Evolutionary conservation across 805 yeast genomes (phyloP).

Genomic region (Barnettozyma wickerhamii): DNA sequence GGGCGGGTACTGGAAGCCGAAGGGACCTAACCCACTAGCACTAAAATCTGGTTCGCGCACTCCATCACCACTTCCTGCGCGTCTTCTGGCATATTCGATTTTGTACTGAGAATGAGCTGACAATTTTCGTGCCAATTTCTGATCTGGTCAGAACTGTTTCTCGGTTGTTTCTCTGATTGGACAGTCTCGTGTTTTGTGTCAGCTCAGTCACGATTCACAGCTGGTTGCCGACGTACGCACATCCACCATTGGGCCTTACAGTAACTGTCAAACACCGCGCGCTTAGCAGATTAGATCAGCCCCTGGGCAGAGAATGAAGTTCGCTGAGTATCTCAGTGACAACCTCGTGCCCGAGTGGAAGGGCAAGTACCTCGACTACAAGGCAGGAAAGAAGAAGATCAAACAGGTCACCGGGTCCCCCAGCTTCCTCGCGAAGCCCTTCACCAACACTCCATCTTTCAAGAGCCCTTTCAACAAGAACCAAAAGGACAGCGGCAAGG

Average conservation of each 20-base stretch:
- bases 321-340: slow-evolving; percentile 15
- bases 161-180: neutral
- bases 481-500: neutral
- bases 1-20: too few relatives aligned
- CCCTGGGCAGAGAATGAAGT: slow-evolving; percentile 9
- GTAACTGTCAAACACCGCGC: too few relatives aligned
- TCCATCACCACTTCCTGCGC: slow-evolving; percentile 1
- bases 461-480: slow-evolving; percentile 1
- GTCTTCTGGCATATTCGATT: neutral
- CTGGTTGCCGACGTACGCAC: neutral
- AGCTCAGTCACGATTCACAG: neutral
- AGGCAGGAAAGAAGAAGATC: slow-evolving; percentile 32
- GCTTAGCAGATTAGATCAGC: too few relatives aligned
- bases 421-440: slow-evolving; percentile 2
- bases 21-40: neutral
- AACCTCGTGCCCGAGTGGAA: slow-evolving; percentile 78
- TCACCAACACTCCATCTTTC: slow-evolving; percentile 1
- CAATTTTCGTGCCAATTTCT: too few relatives aligned
- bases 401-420: slow-evolving; percentile 23
- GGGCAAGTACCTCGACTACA: slow-evolving; percentile 72
- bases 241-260: too few relatives aligned
- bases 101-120: too few relatives aligned
- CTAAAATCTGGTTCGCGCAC: slow-evolving; percentile 1
- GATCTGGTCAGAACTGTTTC: neutral
- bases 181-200: neutral